These are phyloP conservation scores for Austroboletus sp. DNA, from an alignment of 1,284 basidiomycete species.

Conservation along the genomic window DNA sequence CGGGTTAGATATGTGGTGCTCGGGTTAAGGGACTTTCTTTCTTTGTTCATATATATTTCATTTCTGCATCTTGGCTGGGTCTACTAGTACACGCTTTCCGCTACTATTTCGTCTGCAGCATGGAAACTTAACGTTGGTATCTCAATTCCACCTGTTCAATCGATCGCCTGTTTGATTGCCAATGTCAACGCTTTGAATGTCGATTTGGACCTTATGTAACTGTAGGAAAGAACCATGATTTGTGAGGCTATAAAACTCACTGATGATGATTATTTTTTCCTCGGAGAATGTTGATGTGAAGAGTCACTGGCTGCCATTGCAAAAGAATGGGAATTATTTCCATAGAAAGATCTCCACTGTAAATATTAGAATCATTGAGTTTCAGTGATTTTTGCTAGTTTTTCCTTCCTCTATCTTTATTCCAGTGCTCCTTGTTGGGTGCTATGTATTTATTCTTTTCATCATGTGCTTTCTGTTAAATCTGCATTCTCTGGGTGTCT, in stretches of 20 bases:
- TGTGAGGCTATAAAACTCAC: conserved; percentile 41
- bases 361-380: too few relatives aligned
- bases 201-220: conserved; percentile 72
- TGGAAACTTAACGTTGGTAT: conserved; percentile 67
- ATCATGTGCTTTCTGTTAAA: too few relatives aligned
- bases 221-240: too few relatives aligned
- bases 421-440: too few relatives aligned
- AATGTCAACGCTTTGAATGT: conserved; percentile 97
- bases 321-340: conserved; percentile 99
- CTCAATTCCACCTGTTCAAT: conserved; percentile 83
- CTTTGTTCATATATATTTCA: conserved; percentile 18
- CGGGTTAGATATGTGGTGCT: conserved; percentile 6
- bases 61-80: too few relatives aligned
- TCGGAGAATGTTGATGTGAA: conserved; percentile 89
- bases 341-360: conserved; percentile 90
- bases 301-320: conserved; percentile 84
- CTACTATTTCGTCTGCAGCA: too few relatives aligned
- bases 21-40: neutral
- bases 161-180: conserved; percentile 90
- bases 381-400: too few relatives aligned
- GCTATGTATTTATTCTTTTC: too few relatives aligned
- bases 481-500: too few relatives aligned
- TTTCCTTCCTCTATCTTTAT: too few relatives aligned
- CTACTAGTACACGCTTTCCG: too few relatives aligned
- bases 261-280: conserved; percentile 98